Evolutionary conservation across 371 early-diverging fungal genomes (phyloP), one percentile per base, ranked within the genome.

Genomic region (Syncephalastrum contaminatum): DNA sequence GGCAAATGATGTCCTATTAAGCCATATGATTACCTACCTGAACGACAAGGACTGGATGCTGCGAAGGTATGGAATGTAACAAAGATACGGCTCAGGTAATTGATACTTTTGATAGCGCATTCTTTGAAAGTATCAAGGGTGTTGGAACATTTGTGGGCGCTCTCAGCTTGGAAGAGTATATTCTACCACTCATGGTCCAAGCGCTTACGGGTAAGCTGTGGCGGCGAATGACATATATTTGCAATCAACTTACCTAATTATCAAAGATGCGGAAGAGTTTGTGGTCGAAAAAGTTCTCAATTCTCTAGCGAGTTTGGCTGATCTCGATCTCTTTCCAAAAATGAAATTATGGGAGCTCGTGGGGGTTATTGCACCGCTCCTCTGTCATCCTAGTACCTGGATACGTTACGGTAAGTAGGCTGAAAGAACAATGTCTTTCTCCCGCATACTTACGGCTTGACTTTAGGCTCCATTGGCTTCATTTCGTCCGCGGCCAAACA

Each of bases 1-100:
- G 49, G 87, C 90, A 40, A 93, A 87, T 59, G 94, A 95, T 74
- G 81, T 93, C 15, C 62, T 94, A 20, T 64, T 97, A 42, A 85
- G 87, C 47, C 96, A 97, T 72, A 89, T 94, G 83, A 95, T 97
- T 56, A 97, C 96, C 0, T 97, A 94, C 56, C 75, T 97, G 44
- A 97, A 97, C 66, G 96, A 93, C 48, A 80, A 84, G 22, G 96
- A 96, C 56, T 93, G 94, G 95, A 86, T 86, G 79, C 70, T 97
- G 43, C 78, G 96, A 73, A 85, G 89, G 90, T 88, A 72, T 8
- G 41, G 16, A 30, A 10, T 10, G 10, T 14, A 18, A 7, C 18
- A 22, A 4, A 44, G 21, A 1, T 27, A 8, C 24, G 13, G 16
- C 10, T 45, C n/a, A 41, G 24, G 24, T 51, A 12, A 20, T 15